Percentiles rank a stretch among this genome's conserved stretches.
These are phyloP conservation scores for Pseudocohnilembus persalinus DNA, from an alignment of 169 alveolate genomes.

Conservation along the genomic window DNA sequence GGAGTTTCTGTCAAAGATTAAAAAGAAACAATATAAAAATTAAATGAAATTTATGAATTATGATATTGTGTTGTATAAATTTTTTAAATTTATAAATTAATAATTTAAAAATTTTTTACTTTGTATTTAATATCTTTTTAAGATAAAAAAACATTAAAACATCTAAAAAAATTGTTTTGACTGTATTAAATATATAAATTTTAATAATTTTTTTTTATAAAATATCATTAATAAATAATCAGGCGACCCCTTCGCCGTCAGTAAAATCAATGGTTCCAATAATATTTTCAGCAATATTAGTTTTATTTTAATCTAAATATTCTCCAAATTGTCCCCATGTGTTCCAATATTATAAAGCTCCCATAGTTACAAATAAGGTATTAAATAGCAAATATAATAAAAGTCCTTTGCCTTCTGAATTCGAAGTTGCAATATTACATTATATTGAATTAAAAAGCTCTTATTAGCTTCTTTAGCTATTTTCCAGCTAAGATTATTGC, in stretches of 20 bases:
- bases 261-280: background rate
- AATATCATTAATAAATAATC: too few relatives aligned
- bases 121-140: too few relatives aligned
- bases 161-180: too few relatives aligned
- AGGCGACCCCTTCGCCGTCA: background rate
- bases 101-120: too few relatives aligned
- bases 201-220: too few relatives aligned
- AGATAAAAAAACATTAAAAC: too few relatives aligned
- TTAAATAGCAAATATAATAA: slow-evolving; percentile 7
- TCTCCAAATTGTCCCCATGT: background rate
- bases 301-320: background rate
- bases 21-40: slow-evolving; percentile 82
- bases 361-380: slow-evolving; percentile 1
- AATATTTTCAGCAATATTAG: background rate
- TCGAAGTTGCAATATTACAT: background rate
- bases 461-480: background rate
- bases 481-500: background rate
- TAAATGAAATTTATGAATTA: slow-evolving; percentile 48
- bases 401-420: background rate
- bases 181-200: too few relatives aligned
- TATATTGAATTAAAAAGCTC: background rate
- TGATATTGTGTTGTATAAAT: slow-evolving; percentile 1
- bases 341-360: background rate
- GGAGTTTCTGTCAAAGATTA: slow-evolving; percentile 90
- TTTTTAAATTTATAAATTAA: too few relatives aligned